A percentile compares a stretch with the other conserved stretches of the same genome.
phyloP scores from a whole-genome alignment of 148 eudicot species.

The Persicaria tinctoria region DNA sequence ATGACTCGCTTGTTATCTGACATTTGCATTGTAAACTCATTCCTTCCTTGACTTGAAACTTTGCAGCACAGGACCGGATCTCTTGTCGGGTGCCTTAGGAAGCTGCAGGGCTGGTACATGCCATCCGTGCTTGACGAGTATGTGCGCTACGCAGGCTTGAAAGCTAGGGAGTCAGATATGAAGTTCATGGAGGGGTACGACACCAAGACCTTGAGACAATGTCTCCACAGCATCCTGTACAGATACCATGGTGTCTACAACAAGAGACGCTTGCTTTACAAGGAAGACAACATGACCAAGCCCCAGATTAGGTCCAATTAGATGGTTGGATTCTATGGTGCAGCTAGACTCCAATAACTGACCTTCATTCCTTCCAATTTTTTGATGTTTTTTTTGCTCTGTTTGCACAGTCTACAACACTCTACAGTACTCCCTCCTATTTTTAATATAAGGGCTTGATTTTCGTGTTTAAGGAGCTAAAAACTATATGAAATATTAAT shows the following conservation, averaged over 20 bases:
- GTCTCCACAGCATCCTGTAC: slow-evolving; percentile 53
- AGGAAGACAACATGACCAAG: slow-evolving; percentile 34
- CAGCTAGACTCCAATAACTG: neutral
- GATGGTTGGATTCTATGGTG: neutral
- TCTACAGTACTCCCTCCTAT: too few relatives aligned
- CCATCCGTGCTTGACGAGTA: slow-evolving; percentile 56
- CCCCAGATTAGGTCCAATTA: slow-evolving; percentile 37
- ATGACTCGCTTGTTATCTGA: neutral
- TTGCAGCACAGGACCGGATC: slow-evolving; percentile 81
- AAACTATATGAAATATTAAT: too few relatives aligned
- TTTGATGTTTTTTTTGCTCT: too few relatives aligned
- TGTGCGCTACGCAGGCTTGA: slow-evolving; percentile 48
- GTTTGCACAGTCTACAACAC: too few relatives aligned
- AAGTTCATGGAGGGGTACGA: slow-evolving; percentile 51
- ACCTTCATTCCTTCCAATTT: neutral
- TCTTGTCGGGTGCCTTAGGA: slow-evolving; percentile 63
- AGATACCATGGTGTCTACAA: slow-evolving; percentile 55
- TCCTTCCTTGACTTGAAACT: neutral
- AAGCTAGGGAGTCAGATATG: slow-evolving; percentile 53
- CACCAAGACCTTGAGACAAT: slow-evolving; percentile 30
- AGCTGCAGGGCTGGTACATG: slow-evolving; percentile 62
- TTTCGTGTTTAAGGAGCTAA: too few relatives aligned
- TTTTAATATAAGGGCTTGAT: too few relatives aligned
- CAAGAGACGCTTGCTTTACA: slow-evolving; percentile 51
- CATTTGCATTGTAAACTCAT: neutral